A percentile compares a stretch with the other conserved stretches of the same genome.
phyloP scores from a whole-genome alignment of 257 asterid species.

The Pogostemon cablin region DNA sequence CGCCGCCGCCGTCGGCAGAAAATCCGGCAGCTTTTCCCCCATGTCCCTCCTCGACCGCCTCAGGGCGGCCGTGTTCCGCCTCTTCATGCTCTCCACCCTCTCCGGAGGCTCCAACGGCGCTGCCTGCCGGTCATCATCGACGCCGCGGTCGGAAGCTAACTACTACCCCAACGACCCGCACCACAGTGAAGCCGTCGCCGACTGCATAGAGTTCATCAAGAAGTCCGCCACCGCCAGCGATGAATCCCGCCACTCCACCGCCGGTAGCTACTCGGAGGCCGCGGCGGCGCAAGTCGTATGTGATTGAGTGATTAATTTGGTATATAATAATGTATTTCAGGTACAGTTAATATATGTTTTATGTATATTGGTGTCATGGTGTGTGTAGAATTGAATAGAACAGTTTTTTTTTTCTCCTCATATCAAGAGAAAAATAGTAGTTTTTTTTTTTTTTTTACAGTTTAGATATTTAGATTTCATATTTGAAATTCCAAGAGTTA shows the following conservation, averaged over 20 bases:
- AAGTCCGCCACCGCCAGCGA: slow-evolving; percentile 31
- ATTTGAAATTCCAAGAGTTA: too few relatives aligned
- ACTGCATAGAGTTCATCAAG: slow-evolving; percentile 43
- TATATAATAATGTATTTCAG: too few relatives aligned
- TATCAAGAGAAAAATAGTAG: too few relatives aligned
- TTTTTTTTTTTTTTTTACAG: too few relatives aligned
- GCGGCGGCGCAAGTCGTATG: neutral
- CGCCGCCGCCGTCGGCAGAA: slow-evolving; percentile 16
- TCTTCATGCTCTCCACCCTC: slow-evolving; percentile 43
- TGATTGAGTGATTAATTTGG: neutral
- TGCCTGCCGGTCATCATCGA: neutral
- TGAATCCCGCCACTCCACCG: slow-evolving; percentile 19
- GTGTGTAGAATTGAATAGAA: too few relatives aligned
- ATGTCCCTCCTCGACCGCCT: slow-evolving; percentile 42
- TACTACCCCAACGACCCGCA: slow-evolving; percentile 32
- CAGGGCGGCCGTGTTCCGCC: slow-evolving; percentile 43
- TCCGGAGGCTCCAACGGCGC: slow-evolving; percentile 34
- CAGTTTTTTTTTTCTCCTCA: too few relatives aligned
- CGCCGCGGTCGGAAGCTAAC: slow-evolving; percentile 22
- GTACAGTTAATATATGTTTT: too few relatives aligned
- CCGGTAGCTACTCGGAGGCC: slow-evolving; percentile 2
- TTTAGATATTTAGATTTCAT: too few relatives aligned
- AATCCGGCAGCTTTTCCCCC: slow-evolving; percentile 31
- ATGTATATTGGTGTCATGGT: neutral
- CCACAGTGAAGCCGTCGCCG: slow-evolving; percentile 45